Evolutionary conservation across 768 basidiomycete genomes (phyloP).

Genomic region (Pleurotus salmoneostramineus): DNA sequence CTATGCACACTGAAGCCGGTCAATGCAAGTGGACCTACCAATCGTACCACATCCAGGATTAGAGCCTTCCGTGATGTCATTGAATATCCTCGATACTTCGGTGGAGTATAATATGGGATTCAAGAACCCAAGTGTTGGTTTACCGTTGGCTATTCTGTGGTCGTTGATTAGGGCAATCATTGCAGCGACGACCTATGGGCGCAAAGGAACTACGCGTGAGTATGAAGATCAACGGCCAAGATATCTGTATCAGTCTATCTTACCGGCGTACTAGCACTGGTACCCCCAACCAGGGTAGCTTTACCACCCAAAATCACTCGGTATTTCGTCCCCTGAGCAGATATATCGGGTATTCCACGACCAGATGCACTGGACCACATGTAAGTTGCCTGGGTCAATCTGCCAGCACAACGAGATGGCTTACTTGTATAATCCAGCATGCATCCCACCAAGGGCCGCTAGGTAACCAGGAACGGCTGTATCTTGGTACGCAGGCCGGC

Average conservation of each 20-base stretch:
- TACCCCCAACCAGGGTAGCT: constrained; percentile 26
- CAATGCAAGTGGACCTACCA: background rate
- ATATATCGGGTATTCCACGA: constrained; percentile 21
- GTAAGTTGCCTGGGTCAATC: background rate
- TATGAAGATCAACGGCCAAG: constrained; percentile 27
- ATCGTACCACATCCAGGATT: constrained; percentile 19
- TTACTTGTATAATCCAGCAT: constrained; percentile 28
- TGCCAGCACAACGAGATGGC: background rate
- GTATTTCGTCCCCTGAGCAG: constrained; percentile 15
- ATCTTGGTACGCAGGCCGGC: constrained; percentile 22
- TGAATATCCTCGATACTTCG: constrained; percentile 18
- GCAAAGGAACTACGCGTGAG: constrained; percentile 5
- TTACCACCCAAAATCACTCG: constrained; percentile 28
- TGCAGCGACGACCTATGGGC: constrained; percentile 34
- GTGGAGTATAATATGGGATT: constrained; percentile 13
- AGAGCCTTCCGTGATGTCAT: constrained; percentile 33
- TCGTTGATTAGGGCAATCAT: constrained; percentile 47
- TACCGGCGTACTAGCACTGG: constrained; percentile 6
- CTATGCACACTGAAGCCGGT: no score
- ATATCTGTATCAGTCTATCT: constrained; percentile 20
- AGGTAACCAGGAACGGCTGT: constrained; percentile 20
- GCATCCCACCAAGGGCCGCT: constrained; percentile 21
- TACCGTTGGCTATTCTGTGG: constrained; percentile 29
- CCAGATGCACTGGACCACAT: constrained; percentile 36
- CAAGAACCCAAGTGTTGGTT: constrained; percentile 31